phyloP scores from a whole-genome alignment of 805 yeast genomes.

The Candida nanaspora region DNA sequence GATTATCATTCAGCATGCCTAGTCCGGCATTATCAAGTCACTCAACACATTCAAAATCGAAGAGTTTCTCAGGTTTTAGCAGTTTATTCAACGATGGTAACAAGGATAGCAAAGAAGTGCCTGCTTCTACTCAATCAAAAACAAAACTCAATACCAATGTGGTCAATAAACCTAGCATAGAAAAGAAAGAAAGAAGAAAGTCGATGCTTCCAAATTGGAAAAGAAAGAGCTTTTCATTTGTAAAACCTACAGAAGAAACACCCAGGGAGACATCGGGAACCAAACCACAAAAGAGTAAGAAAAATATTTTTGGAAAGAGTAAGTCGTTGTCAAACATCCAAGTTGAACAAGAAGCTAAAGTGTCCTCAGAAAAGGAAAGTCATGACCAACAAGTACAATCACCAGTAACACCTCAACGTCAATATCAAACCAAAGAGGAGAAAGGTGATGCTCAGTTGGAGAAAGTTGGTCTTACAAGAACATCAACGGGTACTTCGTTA shows the following conservation, averaged over 20 bases:
- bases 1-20: constrained; percentile 1
- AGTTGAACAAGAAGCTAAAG: not conserved
- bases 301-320: constrained; percentile 10
- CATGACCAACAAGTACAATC: no score
- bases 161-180: no score
- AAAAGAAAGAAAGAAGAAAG: constrained; percentile 19
- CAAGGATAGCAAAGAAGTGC: not conserved
- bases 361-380: no score
- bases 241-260: constrained; percentile 6
- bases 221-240: constrained; percentile 18
- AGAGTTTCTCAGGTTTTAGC: constrained; percentile 9
- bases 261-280: not conserved
- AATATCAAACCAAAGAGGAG: constrained; percentile 1
- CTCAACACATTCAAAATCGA: constrained; percentile 10
- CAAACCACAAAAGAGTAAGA: constrained; percentile 4
- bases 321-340: constrained; percentile 4
- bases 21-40: constrained; percentile 11
- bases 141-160: no score
- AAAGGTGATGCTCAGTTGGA: not conserved
- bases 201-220: constrained; percentile 25
- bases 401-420: no score
- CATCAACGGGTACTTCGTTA: constrained; percentile 7
- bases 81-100: no score
- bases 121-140: not conserved
- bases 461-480: not conserved